These are phyloP conservation scores for Hymenoscyphus fraxineus DNA, from an alignment of 2,329 filamentous ascomycete species.

Conservation along the genomic window DNA sequence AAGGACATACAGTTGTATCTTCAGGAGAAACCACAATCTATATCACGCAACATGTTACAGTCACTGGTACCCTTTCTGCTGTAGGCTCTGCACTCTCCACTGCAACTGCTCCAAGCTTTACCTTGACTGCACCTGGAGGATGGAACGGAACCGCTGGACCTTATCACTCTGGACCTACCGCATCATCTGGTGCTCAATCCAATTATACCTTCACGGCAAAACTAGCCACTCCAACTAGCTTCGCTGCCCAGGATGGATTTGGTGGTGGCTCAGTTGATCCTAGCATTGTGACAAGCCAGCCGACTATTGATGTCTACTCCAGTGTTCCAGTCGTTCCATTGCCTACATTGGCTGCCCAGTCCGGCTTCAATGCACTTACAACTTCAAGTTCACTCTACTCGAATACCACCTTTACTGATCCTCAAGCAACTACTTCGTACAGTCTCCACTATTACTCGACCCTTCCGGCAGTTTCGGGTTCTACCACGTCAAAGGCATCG, in stretches of 20 bases:
- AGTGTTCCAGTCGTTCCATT: slow-evolving; percentile 2
- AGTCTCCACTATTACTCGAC: neutral
- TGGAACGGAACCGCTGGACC: slow-evolving; percentile 20
- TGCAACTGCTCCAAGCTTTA: slow-evolving; percentile 13
- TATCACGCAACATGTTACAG: slow-evolving; percentile 14
- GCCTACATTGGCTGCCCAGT: slow-evolving; percentile 17
- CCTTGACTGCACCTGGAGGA: slow-evolving; percentile 18
- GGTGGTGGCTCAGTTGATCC: neutral
- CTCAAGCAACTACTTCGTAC: neutral
- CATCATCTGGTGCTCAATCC: neutral
- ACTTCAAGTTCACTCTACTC: neutral
- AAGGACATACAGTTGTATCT: slow-evolving; percentile 18
- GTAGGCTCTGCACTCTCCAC: neutral
- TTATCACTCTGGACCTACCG: neutral
- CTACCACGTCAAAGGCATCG: neutral
- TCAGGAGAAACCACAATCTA: slow-evolving; percentile 13
- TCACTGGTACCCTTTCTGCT: slow-evolving; percentile 18
- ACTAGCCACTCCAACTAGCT: neutral
- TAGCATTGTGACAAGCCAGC: slow-evolving; percentile 6
- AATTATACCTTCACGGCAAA: neutral
- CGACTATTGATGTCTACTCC: slow-evolving; percentile 18
- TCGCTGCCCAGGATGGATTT: slow-evolving; percentile 9
- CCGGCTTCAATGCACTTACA: slow-evolving; percentile 17
- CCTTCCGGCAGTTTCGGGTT: neutral
- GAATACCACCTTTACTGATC: neutral